Conservation (phyloP, 768 basidiomycete genomes). For the Amanita rubescens region DNA sequence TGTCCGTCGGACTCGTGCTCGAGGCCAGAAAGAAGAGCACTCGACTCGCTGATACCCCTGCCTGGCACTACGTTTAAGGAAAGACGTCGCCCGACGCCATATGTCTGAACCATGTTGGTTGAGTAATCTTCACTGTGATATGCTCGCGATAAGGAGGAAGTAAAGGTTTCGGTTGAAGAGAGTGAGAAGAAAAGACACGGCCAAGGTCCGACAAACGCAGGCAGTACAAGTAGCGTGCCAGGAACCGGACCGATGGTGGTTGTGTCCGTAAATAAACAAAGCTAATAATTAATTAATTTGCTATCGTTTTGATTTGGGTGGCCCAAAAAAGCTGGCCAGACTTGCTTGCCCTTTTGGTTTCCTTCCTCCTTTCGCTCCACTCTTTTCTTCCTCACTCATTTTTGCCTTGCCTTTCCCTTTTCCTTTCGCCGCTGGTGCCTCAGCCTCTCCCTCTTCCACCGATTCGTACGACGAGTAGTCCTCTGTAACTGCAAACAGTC, state of each 20-base stretch:
- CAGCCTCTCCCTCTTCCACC: slow-evolving; percentile 52
- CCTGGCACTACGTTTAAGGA: slow-evolving; percentile 22
- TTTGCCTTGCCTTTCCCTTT: slow-evolving; percentile 15
- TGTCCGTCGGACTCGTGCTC: slow-evolving; percentile 51
- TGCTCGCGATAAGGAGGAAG: neutral
- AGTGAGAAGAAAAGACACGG: neutral
- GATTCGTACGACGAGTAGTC: slow-evolving; percentile 82
- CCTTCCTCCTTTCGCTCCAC: neutral
- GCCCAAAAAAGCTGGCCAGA: slow-evolving; percentile 9
- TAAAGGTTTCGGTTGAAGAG: neutral
- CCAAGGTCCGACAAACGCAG: neutral
- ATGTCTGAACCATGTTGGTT: slow-evolving; percentile 48
- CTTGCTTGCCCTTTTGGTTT: slow-evolving; percentile 3
- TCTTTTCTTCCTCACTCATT: neutral
- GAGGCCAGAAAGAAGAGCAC: slow-evolving; percentile 46
- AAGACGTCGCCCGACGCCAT: slow-evolving; percentile 46
- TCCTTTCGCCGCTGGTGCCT: slow-evolving; percentile 24
- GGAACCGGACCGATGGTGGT: neutral
- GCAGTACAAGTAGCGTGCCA: neutral
- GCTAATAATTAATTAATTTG: neutral
- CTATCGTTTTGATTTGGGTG: slow-evolving; percentile 10
- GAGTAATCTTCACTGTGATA: neutral
- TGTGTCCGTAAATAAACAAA: neutral
- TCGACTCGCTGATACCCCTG: slow-evolving; percentile 37
- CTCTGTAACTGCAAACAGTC: slow-evolving; percentile 46